Conservation (phyloP, 805 yeast genomes). For the Candida endomychidarum region DNA sequence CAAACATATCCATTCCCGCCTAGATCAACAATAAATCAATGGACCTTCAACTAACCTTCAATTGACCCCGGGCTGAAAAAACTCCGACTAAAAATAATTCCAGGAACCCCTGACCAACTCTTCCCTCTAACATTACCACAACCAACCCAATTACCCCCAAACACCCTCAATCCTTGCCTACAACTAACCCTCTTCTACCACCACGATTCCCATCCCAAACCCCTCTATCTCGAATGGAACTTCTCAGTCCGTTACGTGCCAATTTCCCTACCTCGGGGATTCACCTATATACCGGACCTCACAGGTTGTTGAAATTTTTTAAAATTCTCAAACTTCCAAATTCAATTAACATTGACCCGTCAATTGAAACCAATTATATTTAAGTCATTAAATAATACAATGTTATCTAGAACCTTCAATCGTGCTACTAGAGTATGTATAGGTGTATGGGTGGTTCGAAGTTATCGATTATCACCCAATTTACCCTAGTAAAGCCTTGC, state of each 20-base stretch:
- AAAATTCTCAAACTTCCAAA: constrained; percentile 8
- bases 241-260: neutral
- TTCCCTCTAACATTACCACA: neutral
- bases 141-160: neutral
- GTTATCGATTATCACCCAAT: too few relatives aligned
- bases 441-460: too few relatives aligned
- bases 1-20: too few relatives aligned
- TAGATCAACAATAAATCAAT: too few relatives aligned
- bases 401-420: constrained; percentile 45
- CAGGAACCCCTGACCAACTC: too few relatives aligned
- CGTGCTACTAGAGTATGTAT: constrained; percentile 45
- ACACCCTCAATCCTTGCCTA: too few relatives aligned
- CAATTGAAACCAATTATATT: constrained; percentile 3
- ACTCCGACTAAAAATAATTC: neutral
- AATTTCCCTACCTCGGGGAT: constrained; percentile 11
- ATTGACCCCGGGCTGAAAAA: too few relatives aligned
- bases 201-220: neutral
- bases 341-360: constrained; percentile 1
- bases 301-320: constrained; percentile 5
- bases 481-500: neutral
- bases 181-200: too few relatives aligned
- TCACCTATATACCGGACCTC: constrained; percentile 2
- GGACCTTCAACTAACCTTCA: too few relatives aligned
- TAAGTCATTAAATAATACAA: constrained; percentile 11
- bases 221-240: constrained; percentile 1